phyloP scores from a whole-genome alignment of 208 protist genomes.

The Vickermania spadyakhi region DNA sequence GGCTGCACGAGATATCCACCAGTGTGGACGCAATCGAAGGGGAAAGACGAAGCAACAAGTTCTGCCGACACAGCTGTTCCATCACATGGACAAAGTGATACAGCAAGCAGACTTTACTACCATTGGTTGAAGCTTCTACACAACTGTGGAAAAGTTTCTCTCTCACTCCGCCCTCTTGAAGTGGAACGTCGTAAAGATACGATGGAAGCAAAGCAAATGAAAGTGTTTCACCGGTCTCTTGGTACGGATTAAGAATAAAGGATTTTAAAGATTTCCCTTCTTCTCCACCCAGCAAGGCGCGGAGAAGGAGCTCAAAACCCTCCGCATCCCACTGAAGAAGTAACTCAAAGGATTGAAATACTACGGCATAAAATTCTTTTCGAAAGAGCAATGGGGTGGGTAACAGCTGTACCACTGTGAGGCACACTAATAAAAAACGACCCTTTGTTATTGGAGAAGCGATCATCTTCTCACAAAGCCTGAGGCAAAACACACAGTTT shows the following conservation, averaged over 20 bases:
- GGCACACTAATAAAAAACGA: neutral
- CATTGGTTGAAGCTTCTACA: neutral
- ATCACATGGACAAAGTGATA: neutral
- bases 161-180: too few relatives aligned
- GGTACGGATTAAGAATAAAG: neutral
- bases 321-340: neutral
- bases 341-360: neutral
- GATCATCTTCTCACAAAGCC: neutral
- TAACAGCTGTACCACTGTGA: neutral
- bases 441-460: neutral
- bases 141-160: too few relatives aligned
- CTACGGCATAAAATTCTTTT: neutral
- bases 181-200: too few relatives aligned
- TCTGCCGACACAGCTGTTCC: neutral
- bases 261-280: conserved; percentile 4
- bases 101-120: neutral
- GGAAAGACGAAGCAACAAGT: neutral
- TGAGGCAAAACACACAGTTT: neutral
- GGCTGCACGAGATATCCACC: conserved; percentile 2
- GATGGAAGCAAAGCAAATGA: too few relatives aligned
- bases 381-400: neutral
- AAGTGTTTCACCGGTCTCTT: too few relatives aligned
- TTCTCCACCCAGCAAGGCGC: neutral
- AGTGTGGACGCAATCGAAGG: neutral
- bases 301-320: neutral